Base-by-base conservation (phyloP, 2,329 filamentous ascomycete genomes). In the Tolypocladium endophyticum region DNA sequence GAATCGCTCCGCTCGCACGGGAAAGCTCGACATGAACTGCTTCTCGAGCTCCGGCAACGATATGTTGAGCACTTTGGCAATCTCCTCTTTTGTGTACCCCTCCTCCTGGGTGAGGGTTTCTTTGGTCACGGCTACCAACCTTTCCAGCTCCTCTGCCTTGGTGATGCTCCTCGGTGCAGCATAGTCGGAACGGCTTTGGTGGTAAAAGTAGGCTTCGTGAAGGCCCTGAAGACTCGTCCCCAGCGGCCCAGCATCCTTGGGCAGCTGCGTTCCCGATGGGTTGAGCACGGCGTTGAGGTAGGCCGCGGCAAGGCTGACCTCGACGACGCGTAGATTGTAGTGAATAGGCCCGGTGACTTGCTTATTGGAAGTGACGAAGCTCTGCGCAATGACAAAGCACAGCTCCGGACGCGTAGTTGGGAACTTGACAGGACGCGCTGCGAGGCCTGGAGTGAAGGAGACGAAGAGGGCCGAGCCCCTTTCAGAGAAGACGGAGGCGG, bases 281-380 rank as follows among this genome's bases (percentile, higher is more conserved):
- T 81, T 83, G 60, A 86, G 74, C 33, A 78, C 76, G 33, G 84
- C 82, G 65, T 86, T 79, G 61, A 87, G 79, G 68, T 83, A 85
- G 30, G 82, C 83, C 3, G 94, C 92, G 3, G 94, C 94, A 38
- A 99, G 82, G 58, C 89, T 94, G 77, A 91, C 95, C 76, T 99
- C 94, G 43, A 97, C 94, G 1, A 99, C 94, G 35, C 94, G 88
- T 30, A 99, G 83, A 73, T 99, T 99, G 80, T 97, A 99, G 80
- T 93, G 91, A 64, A 95, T 87, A 0, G 93, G 93, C 0, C 88
- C 94, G 1, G 93, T 96, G 62, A 93, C 89, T 70, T 94, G 90
- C 77, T 99, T 99, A 79, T 97, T 92, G 6, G 93, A 90, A 20
- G 88, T 88, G 62, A 99, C 89, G 72, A 96, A 96, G 61, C 89